phyloP scores from a whole-genome alignment of 768 basidiomycete species.

The Phylloporus rhodoxanthus region DNA sequence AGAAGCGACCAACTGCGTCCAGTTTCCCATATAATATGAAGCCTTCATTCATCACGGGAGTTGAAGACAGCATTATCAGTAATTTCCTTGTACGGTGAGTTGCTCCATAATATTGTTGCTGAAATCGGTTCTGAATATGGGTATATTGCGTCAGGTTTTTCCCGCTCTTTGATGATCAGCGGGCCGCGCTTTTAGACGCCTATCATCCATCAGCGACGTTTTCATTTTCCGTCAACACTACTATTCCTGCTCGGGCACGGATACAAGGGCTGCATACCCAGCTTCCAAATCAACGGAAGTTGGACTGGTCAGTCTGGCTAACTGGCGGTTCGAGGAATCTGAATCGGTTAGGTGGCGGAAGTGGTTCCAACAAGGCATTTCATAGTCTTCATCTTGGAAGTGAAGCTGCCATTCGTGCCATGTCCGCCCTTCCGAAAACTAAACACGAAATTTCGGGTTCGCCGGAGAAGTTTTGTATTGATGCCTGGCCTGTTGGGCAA shows the following conservation, averaged over 20 bases:
- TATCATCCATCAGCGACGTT: constrained; percentile 89
- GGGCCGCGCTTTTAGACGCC: constrained; percentile 57
- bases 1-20: constrained; percentile 51
- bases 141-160: constrained; percentile 58
- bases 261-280: constrained; percentile 61
- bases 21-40: constrained; percentile 76
- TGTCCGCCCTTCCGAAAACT: constrained; percentile 66
- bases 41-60: constrained; percentile 68
- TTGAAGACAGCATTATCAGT: constrained; percentile 61
- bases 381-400: constrained; percentile 68
- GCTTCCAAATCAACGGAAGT: constrained; percentile 77
- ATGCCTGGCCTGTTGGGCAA: constrained; percentile 72
- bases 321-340: constrained; percentile 69
- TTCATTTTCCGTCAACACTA: constrained; percentile 81
- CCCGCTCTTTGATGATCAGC: constrained; percentile 73
- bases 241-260: constrained; percentile 72
- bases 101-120: not conserved
- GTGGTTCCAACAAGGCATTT: constrained; percentile 55
- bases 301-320: constrained; percentile 76
- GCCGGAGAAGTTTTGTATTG: constrained; percentile 79
- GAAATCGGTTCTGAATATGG: constrained; percentile 5
- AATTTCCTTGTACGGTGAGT: constrained; percentile 74
- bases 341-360: constrained; percentile 54
- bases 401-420: constrained; percentile 54
- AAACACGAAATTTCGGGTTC: constrained; percentile 77